A percentile compares a stretch with the other conserved stretches of the same genome.
These are phyloP conservation scores for Spiraea crenata DNA, from an alignment of 331 rosid genomes.

Conservation along the genomic window DNA sequence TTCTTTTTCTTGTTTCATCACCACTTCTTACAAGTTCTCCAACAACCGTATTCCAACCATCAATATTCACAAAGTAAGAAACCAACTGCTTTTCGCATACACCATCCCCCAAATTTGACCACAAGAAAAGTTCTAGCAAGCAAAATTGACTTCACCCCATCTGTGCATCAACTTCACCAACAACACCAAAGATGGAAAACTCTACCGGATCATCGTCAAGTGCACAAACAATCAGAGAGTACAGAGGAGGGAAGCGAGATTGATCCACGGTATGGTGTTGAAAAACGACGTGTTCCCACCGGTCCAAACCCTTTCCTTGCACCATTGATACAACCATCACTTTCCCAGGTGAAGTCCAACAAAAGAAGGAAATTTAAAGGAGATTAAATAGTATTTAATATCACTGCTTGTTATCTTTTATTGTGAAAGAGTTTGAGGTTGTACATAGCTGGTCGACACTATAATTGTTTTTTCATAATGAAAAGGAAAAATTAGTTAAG, in stretches of 20 bases:
- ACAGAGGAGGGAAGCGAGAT: constrained; percentile 29
- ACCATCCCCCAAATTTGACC: constrained; percentile 21
- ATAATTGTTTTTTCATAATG: constrained; percentile 26
- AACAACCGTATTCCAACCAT: constrained; percentile 25
- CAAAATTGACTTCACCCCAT: constrained; percentile 73
- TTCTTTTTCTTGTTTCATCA: constrained; percentile 52
- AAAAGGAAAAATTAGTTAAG: constrained; percentile 12
- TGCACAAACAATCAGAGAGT: constrained; percentile 3
- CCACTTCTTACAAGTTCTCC: constrained; percentile 44
- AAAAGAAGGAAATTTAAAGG: constrained; percentile 1
- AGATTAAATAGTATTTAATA: constrained; percentile 21
- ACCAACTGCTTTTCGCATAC: constrained; percentile 6
- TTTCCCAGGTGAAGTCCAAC: background rate
- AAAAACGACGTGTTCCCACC: constrained; percentile 86
- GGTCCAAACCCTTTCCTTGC: constrained; percentile 98
- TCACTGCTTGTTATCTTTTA: background rate
- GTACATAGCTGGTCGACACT: constrained; percentile 10
- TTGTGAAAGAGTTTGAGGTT: constrained; percentile 10
- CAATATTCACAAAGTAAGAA: constrained; percentile 15
- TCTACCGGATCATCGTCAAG: constrained; percentile 7
- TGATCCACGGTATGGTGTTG: constrained; percentile 86
- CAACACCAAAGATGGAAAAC: constrained; percentile 3
- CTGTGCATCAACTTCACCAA: constrained; percentile 40
- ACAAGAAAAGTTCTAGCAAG: constrained; percentile 68
- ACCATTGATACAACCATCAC: constrained; percentile 50